Percentiles rank a stretch among this genome's conserved stretches.
These are phyloP conservation scores for Lotmaria passim DNA, from an alignment of 208 protist species.

Conservation along the genomic window DNA sequence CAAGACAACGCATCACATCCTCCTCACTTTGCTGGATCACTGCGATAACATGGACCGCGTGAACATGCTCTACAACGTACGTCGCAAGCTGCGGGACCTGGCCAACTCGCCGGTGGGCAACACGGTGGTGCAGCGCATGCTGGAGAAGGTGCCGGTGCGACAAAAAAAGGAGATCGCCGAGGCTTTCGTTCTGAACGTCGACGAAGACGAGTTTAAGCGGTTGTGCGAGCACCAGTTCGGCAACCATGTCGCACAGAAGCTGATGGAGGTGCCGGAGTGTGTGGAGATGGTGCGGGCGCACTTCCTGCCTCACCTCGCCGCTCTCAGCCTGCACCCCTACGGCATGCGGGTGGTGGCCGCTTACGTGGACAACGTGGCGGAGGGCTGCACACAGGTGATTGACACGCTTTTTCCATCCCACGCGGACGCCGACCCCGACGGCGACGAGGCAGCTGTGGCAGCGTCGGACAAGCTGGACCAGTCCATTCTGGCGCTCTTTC, in stretches of 20 bases:
- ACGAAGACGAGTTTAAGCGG: slow-evolving; percentile 73
- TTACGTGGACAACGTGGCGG: slow-evolving; percentile 53
- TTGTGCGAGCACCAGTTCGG: slow-evolving; percentile 86
- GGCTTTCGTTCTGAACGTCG: slow-evolving; percentile 77
- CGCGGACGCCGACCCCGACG: slow-evolving; percentile 27
- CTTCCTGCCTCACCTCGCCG: slow-evolving; percentile 47
- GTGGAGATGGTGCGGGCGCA: slow-evolving; percentile 60
- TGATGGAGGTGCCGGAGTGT: slow-evolving; percentile 75
- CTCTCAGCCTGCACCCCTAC: slow-evolving; percentile 59
- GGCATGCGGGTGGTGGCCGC: slow-evolving; percentile 83
- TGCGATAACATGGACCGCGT: slow-evolving; percentile 82
- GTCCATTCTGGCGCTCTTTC: slow-evolving; percentile 49
- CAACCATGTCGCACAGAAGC: slow-evolving; percentile 87
- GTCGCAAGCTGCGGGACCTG: slow-evolving; percentile 80
- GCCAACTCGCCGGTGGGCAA: slow-evolving; percentile 78
- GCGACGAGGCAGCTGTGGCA: slow-evolving; percentile 25
- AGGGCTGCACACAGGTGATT: slow-evolving; percentile 50
- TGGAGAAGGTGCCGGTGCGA: slow-evolving; percentile 71
- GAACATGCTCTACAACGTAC: slow-evolving; percentile 82
- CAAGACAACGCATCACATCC: slow-evolving; percentile 79
- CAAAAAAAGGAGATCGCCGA: slow-evolving; percentile 88
- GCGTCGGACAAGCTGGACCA: slow-evolving; percentile 44
- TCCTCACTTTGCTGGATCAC: slow-evolving; percentile 74
- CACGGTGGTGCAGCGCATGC: slow-evolving; percentile 76
- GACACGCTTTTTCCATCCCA: slow-evolving; percentile 40